Evolutionary conservation across 257 asterid genomes (phyloP).

Genomic region (Handroanthus guayacan): DNA sequence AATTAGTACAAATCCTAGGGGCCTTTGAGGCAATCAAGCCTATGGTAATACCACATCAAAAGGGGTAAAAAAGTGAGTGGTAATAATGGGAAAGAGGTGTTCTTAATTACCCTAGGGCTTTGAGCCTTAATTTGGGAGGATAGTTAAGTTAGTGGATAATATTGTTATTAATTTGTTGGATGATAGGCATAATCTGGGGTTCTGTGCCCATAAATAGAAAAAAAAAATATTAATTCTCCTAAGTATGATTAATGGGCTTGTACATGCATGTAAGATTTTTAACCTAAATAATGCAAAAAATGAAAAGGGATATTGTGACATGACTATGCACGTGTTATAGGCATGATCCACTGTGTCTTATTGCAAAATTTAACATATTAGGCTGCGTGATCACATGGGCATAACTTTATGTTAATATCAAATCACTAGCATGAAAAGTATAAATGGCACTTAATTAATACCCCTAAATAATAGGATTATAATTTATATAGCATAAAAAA

Average conservation of each 20-base stretch:
- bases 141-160: constrained; percentile 39
- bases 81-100: constrained; percentile 11
- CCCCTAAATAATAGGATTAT: constrained; percentile 13
- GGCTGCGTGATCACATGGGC: constrained; percentile 55
- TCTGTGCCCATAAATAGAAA: constrained; percentile 20
- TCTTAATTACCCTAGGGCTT: constrained; percentile 29
- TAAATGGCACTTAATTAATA: constrained; percentile 40
- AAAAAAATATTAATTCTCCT: neutral
- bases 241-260: neutral
- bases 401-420: constrained; percentile 42
- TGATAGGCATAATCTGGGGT: constrained; percentile 41
- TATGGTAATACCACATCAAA: neutral
- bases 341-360: constrained; percentile 20
- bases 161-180: constrained; percentile 27
- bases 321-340: constrained; percentile 40
- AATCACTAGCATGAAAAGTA: constrained; percentile 50
- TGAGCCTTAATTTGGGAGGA: constrained; percentile 32
- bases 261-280: constrained; percentile 1
- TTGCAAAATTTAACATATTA: constrained; percentile 27
- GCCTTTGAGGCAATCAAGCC: too few relatives aligned
- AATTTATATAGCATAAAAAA: constrained; percentile 1
- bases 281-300: neutral
- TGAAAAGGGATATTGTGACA: neutral
- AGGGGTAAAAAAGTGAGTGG: neutral
- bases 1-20: too few relatives aligned